Evolutionary conservation across 768 basidiomycete species (phyloP).

Genomic region (Phallus indusiatus): DNA sequence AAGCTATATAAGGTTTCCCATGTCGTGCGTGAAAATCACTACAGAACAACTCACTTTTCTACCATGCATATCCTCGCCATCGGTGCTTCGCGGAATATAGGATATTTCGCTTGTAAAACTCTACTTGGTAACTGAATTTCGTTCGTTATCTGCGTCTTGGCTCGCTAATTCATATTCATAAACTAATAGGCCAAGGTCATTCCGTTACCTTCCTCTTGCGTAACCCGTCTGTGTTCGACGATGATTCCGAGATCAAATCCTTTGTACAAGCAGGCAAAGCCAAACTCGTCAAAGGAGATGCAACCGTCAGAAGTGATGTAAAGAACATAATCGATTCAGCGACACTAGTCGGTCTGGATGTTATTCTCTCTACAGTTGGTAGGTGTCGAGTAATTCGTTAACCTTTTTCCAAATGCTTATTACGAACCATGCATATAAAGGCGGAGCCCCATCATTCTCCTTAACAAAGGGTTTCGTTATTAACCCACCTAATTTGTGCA

Average conservation of each 20-base stretch:
- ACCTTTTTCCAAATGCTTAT: too few species aligned
- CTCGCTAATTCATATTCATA: not conserved
- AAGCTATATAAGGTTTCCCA: too few species aligned
- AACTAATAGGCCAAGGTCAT: conserved; percentile 40
- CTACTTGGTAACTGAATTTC: conserved; percentile 21
- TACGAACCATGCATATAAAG: conserved; percentile 20
- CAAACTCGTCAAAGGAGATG: conserved; percentile 51
- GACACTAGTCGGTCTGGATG: conserved; percentile 32
- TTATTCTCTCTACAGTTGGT: conserved; percentile 57
- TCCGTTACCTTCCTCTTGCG: conserved; percentile 59
- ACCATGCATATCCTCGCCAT: conserved; percentile 26
- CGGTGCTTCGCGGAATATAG: conserved; percentile 33
- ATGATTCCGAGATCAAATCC: conserved; percentile 41
- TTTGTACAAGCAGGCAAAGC: conserved; percentile 44
- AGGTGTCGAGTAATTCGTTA: conserved; percentile 14
- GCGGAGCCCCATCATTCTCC: conserved; percentile 36
- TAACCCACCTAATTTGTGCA: conserved; percentile 47
- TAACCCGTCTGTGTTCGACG: conserved; percentile 40
- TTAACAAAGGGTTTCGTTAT: conserved; percentile 40
- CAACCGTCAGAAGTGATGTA: conserved; percentile 42
- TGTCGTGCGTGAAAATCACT: too few species aligned
- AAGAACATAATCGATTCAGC: conserved; percentile 41
- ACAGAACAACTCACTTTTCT: conserved; percentile 9
- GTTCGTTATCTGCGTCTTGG: not conserved
- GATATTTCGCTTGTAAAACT: conserved; percentile 24